Base-by-base conservation (phyloP, 208 protist species). In the Polymyxa betae region DNA sequence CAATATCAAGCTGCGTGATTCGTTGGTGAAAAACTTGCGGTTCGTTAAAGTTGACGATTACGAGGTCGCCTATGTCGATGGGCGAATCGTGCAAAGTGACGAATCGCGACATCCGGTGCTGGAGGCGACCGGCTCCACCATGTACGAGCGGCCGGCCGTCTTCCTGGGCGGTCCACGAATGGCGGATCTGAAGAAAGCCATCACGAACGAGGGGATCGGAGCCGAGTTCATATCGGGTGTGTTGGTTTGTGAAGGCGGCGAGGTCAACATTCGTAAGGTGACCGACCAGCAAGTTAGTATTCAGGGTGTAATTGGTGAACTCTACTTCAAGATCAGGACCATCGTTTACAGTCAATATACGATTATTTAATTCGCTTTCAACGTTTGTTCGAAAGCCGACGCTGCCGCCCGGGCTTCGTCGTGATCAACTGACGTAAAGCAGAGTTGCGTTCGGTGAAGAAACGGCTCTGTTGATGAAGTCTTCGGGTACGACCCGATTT, bases 401-500 rank as follows among this genome's bases (percentile, higher is more conserved):
- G 35, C 16, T 12, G 72, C 72, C 12, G 10, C 16, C 35, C n/a
- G 5, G 72, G 72, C 72, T 20, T 5, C 35, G 12, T 82, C 5
- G n/a, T 82, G 72, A n/a, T 82, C 72, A 12, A 12, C 12, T 82
- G 72, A 82, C 35, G 72, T 82, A n/a, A 82, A 82, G n/a, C 72
- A 82, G 16, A 82, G n/a, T 43, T 82, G 72, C 5, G n/a, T 35
- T 20, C 16, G 16, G n/a, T 35, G 35, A 20, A 35, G 10, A 20
- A 20, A 5, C 16, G 72, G 72, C 35, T 40, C n/a, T 82, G 5
- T n/a, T 20, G n/a, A n/a, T 5, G 5, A 40, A 35, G 35, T 5
- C 40, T 82, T 82, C 16, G 72, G 72, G 72, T 82, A 82, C n/a
- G 72, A 82, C 35, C 72, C 72, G 72, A 82, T 82, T 35, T 82